Evolutionary conservation across 1,284 basidiomycete genomes (phyloP).

Genomic region (Jaminaea rosea): DNA sequence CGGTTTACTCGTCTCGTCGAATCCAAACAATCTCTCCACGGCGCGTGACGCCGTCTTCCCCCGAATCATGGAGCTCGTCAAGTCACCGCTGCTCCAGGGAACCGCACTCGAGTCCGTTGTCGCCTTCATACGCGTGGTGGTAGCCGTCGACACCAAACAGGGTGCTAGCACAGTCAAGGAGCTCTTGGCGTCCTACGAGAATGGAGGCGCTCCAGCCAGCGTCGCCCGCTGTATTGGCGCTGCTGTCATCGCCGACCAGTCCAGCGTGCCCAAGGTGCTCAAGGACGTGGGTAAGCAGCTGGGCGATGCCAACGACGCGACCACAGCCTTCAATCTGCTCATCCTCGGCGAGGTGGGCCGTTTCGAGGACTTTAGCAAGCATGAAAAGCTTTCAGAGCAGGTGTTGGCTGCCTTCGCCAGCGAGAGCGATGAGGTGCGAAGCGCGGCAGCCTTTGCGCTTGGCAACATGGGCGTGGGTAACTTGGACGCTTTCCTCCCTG

Average conservation of each 20-base stretch:
- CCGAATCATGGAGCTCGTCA: slow-evolving; percentile 62
- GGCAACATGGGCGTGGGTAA: slow-evolving; percentile 93
- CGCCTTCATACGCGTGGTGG: slow-evolving; percentile 68
- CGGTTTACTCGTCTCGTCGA: slow-evolving; percentile 18
- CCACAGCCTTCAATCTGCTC: slow-evolving; percentile 27
- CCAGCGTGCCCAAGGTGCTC: slow-evolving; percentile 13
- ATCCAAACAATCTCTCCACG: slow-evolving; percentile 11
- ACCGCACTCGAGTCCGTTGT: slow-evolving; percentile 68
- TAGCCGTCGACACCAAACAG: slow-evolving; percentile 61
- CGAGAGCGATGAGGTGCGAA: slow-evolving; percentile 32
- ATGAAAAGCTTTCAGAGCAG: slow-evolving; percentile 15
- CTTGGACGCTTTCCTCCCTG: slow-evolving; percentile 70
- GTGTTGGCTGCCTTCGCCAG: slow-evolving; percentile 18
- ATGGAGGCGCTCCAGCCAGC: no score
- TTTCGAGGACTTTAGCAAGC: slow-evolving; percentile 23
- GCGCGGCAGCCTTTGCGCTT: slow-evolving; percentile 44
- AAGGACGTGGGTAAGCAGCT: slow-evolving; percentile 9
- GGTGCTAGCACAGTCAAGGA: slow-evolving; percentile 1
- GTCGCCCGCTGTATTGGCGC: slow-evolving; percentile 36
- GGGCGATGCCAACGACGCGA: slow-evolving; percentile 14
- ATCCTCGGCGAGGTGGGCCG: slow-evolving; percentile 34
- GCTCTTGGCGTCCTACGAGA: slow-evolving; percentile 15
- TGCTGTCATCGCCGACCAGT: slow-evolving; percentile 16
- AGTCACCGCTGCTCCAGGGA: slow-evolving; percentile 67
- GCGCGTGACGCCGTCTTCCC: slow-evolving; percentile 52